Evolutionary conservation across 2,329 filamentous ascomycete genomes (phyloP), one percentile per base, ranked within the genome.

Genomic region (Coleophoma cylindrospora): DNA sequence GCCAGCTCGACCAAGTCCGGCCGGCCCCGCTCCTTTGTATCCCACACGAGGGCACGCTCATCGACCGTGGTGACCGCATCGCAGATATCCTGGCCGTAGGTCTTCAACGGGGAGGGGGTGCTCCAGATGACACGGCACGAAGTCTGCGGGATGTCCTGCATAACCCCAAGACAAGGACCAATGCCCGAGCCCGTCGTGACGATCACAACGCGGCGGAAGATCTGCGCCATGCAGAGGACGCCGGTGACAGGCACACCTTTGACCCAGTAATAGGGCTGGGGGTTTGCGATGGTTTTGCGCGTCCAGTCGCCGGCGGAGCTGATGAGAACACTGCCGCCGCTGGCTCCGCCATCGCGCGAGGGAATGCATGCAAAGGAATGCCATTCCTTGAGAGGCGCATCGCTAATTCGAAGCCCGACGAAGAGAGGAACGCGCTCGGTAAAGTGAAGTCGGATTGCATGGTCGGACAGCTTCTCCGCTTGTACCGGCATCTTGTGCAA

Each of bases 281-380:
- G 79, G 41, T 73, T 66, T 44, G 70, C 64, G 64, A 83, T 80
- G 38, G 74, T 70, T 43, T 70, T 68, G 9, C 66, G 61, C 2
- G 80, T 83, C 78, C 79, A 83, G 61, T 83, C 79, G 7, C 80
- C 80, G 13, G 77, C 78, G 52, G 74, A 75, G 45, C 77, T 79
- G 34, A 83, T 68, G 40, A 83, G 65, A n/a, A 77, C 65, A 3
- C 75, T 79, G 61, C 77, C 81, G n/a, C 71, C 73, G 2, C 40
- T 38, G 22, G 47, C 45, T 22, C 67, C 63, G 34, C 68, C 61
- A 34, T 68, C 61, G 10, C 67, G 61, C 49, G 74, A 70, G 0
- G 79, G 75, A 51, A 83, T 80, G 6, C 75, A 78, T 22, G 79
- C 79, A 61, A 83, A 83, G 4, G 74, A 70, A 64, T 83, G 79